Evolutionary conservation across 495 filamentous ascomycete genomes (phyloP), one percentile per base, ranked within the genome.

Genomic region (Annulohypoxylon nitens): DNA sequence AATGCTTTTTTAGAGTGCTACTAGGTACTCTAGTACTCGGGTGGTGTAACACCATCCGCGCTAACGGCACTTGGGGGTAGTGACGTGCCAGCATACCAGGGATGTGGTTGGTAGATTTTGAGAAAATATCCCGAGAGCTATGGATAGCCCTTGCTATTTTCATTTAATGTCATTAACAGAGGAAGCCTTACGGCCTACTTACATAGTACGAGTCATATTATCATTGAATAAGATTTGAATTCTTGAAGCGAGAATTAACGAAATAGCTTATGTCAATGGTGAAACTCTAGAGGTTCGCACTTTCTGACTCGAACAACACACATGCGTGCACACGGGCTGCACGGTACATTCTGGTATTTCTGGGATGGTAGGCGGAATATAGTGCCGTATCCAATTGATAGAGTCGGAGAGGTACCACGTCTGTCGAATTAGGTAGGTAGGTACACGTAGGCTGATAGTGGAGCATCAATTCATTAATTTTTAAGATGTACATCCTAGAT

Each of bases 371-470:
- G 48, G 65, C 20, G 61, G 55, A 66, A 73, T 54, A 63, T 43
- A 69, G 55, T 37, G 25, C 48, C 63, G 20, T 69, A 70, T 60
- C 71, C 58, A 63, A 60, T 61, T 26, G 59, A 64, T 14, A 26
- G n/a, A 25, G 34, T 12, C 14, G 25, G 3, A 63, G 20, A 70
- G 66, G 71, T 74, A 74, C 71, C 58, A 30, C 41, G 43, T 61
- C 72, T 26, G 48, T 54, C 67, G 45, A 75, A 64, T 55, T 75
- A 51, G 72, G 67, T 75, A 67, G 53, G 58, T 53, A 68, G 54
- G 64, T 75, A 75, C 72, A 75, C 67, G 72, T 75, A 70, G 33
- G 11, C 23, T 1, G 63, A 75, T 71, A 75, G 67, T 70, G 72
- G 72, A 63, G 57, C 33, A 66, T 70, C 63, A 48, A 54, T 62